Percentiles rank a stretch among this genome's conserved stretches.
Conservation (phyloP, 2,329 filamentous ascomycete genomes). For the Alternaria solani region DNA sequence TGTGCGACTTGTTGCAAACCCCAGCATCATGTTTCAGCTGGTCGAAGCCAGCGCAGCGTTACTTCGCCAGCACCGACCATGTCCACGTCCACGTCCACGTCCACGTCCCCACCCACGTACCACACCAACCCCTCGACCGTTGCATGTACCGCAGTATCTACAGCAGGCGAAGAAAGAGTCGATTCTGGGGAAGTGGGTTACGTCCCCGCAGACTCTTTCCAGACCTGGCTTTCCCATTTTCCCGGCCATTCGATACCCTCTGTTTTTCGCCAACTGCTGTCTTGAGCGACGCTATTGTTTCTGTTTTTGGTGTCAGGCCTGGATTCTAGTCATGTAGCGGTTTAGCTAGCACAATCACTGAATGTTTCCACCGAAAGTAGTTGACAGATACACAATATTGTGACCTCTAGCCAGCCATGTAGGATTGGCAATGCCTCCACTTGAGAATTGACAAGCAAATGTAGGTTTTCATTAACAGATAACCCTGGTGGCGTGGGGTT, state of each 20-base stretch:
- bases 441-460: neutral
- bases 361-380: neutral
- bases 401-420: neutral
- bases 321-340: neutral
- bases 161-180: neutral
- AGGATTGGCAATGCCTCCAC: neutral
- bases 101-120: neutral
- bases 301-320: neutral
- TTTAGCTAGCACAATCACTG: neutral
- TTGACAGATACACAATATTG: too few relatives aligned
- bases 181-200: neutral
- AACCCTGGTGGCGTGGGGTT: neutral
- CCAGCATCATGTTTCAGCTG: neutral
- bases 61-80: neutral
- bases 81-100: neutral
- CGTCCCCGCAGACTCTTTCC: conserved; percentile 8
- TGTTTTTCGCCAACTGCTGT: conserved; percentile 17
- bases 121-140: neutral
- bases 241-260: conserved; percentile 24
- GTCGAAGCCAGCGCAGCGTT: neutral
- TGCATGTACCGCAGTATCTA: neutral
- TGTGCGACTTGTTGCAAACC: neutral
- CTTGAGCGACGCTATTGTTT: neutral
- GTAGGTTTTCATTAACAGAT: neutral
- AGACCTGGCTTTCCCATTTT: conserved; percentile 23